phyloP scores from a whole-genome alignment of 768 basidiomycete genomes.

The Mycena galericulata region DNA sequence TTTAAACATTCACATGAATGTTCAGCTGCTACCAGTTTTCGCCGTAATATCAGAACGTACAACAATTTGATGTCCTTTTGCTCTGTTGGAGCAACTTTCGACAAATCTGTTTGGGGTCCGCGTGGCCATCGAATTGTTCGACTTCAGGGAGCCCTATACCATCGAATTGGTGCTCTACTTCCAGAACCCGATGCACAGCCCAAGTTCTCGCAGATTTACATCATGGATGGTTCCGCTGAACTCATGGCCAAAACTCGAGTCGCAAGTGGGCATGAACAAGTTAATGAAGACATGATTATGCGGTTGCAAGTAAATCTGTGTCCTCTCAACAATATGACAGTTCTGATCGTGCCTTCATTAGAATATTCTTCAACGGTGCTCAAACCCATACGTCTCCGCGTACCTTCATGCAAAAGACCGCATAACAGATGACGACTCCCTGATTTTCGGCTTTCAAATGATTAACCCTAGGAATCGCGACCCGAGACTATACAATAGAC shows the following conservation, averaged over 20 bases:
- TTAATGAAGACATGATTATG: neutral
- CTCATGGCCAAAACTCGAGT: neutral
- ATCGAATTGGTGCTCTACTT: neutral
- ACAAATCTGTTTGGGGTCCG: neutral
- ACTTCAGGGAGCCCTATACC: neutral
- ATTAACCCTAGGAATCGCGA: neutral
- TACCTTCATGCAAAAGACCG: neutral
- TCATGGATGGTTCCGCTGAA: neutral
- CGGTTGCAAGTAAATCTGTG: neutral
- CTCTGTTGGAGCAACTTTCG: neutral
- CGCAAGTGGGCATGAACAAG: neutral
- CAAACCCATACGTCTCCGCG: neutral
- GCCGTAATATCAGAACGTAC: neutral
- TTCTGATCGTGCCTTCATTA: no score
- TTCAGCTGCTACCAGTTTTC: no score
- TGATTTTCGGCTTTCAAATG: neutral
- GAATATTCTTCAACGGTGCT: neutral
- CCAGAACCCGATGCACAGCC: neutral
- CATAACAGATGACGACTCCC: neutral
- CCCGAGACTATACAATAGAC: neutral
- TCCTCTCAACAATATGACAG: neutral
- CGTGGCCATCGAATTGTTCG: neutral
- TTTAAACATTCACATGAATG: no score
- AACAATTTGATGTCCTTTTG: neutral
- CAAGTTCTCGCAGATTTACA: slow-evolving; percentile 2